Percentiles rank a stretch among this genome's conserved stretches.
These are phyloP conservation scores for Vitis hybrid DNA, from an alignment of 177 flowering plant species.

Conservation along the genomic window DNA sequence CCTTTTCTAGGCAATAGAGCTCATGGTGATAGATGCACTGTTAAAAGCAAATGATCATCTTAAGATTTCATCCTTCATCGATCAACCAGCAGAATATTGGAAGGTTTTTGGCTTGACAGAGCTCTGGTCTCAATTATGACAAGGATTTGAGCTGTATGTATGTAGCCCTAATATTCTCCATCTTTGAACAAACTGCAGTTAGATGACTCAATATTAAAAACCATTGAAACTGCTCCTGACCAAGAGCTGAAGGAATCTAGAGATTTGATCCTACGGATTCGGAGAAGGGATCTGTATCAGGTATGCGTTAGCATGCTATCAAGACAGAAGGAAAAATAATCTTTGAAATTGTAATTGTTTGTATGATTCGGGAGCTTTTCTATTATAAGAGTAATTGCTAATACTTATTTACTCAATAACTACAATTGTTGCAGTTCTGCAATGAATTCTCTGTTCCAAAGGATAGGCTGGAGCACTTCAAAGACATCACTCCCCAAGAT, in stretches of 20 bases:
- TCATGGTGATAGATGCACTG: conserved; percentile 83
- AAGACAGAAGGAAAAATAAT: not conserved
- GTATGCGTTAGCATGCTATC: conserved; percentile 23
- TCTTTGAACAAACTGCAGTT: conserved; percentile 42
- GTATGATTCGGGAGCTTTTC: not conserved
- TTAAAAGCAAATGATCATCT: conserved; percentile 52
- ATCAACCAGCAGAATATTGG: conserved; percentile 72
- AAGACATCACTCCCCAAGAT: conserved; percentile 66
- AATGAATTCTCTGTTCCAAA: conserved; percentile 83
- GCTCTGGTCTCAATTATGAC: not conserved
- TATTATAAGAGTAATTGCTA: not conserved
- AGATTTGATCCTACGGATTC: conserved; percentile 66
- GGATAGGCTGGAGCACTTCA: conserved; percentile 64
- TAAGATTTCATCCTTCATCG: conserved; percentile 39
- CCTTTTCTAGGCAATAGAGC: conserved; percentile 71
- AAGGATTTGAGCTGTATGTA: not conserved
- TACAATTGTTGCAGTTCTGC: conserved; percentile 57
- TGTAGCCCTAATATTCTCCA: not conserved
- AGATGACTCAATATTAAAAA: conserved; percentile 76
- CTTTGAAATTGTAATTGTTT: not conserved
- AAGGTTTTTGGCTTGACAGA: conserved; percentile 44
- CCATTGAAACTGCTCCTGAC: conserved; percentile 54
- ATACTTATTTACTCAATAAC: not conserved
- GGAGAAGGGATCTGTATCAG: conserved; percentile 82
- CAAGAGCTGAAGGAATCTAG: conserved; percentile 63